These are phyloP conservation scores for Suhomyces tanzawaensis DNA, from an alignment of 805 yeast genomes.

Conservation along the genomic window DNA sequence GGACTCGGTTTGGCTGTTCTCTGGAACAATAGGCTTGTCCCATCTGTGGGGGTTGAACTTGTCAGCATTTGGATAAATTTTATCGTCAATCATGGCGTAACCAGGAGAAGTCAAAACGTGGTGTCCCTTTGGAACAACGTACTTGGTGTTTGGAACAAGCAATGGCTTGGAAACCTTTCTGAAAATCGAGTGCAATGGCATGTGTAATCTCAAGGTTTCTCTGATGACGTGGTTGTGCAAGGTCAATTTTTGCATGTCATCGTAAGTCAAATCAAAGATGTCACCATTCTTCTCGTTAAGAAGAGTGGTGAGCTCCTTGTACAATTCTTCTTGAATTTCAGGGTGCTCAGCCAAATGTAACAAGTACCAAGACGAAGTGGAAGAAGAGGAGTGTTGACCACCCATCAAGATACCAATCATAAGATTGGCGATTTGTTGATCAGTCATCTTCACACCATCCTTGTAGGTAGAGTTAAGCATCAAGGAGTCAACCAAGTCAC, in stretches of 20 bases:
- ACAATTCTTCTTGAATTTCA: constrained; percentile 78
- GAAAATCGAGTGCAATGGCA: constrained; percentile 94
- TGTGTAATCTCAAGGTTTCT: constrained; percentile 93
- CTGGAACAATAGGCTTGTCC: constrained; percentile 33
- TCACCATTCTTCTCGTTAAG: constrained; percentile 42
- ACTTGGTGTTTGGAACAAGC: constrained; percentile 73
- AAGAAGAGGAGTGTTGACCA: constrained; percentile 97
- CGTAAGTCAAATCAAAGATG: constrained; percentile 66
- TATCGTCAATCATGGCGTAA: constrained; percentile 72
- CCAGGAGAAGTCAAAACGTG: constrained; percentile 94
- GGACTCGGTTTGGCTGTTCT: constrained; percentile 24
- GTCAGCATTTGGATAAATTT: constrained; percentile 74
- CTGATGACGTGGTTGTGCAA: constrained; percentile 79
- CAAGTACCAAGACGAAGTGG: constrained; percentile 93
- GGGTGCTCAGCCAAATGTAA: constrained; percentile 88
- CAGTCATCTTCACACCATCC: constrained; percentile 93
- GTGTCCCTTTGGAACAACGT: constrained; percentile 86
- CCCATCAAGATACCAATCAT: constrained; percentile 97
- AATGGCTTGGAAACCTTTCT: constrained; percentile 81
- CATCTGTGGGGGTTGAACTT: constrained; percentile 86
- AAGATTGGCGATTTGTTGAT: constrained; percentile 89
- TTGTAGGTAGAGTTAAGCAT: constrained; percentile 82
- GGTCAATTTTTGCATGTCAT: constrained; percentile 77
- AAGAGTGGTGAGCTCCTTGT: constrained; percentile 67
- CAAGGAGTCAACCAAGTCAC: constrained; percentile 87